Evolutionary conservation across 2,329 filamentous ascomycete species (phyloP), one percentile per base, ranked within the genome.

Genomic region (Talaromyces piceae): DNA sequence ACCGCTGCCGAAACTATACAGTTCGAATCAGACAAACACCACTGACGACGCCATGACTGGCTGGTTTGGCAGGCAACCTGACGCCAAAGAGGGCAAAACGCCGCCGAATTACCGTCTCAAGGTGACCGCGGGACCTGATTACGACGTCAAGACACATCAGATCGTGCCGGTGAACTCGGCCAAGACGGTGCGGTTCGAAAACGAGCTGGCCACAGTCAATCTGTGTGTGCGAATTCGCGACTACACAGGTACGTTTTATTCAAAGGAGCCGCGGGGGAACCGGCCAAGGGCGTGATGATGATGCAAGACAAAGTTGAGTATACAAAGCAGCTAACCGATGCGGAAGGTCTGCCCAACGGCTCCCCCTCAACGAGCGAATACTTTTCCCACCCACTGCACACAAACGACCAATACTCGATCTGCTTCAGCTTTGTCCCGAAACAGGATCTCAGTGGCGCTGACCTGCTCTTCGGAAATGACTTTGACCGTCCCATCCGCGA

Each of bases 381-480:
- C 73, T 96, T 97, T 75, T 74, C 77, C 12, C 72, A 80, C 5
- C 79, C 83, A 5, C 77, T 80, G 16, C 90, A 95, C 66, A 74
- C 73, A 20, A 74, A 77, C 56, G 91, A 96, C 68, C 86, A 89
- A 65, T 96, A 96, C 74, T 88, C 84, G 60, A 89, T 97, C 61
- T 78, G 81, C 27, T 85, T 95, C 64, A 79, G 81, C 43, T 88
- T 96, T 67, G 82, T 79, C 0, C 88, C 86, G n/a, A 88, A 87
- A 60, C 61, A 72, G 26, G 69, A 69, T 30, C 82, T 95, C 51
- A 75, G 77, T 3, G 89, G 82, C 41, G 69, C 80, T 23, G 83
- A 94, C 56, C 76, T 98, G 2, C 83, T 96, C 49, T 95, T 95
- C 61, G 93, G 91, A 39, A 97, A 97, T 67, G 90, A 96, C 74